These are phyloP conservation scores for Brassica cretica DNA, from an alignment of 345 rosid species.

Conservation along the genomic window DNA sequence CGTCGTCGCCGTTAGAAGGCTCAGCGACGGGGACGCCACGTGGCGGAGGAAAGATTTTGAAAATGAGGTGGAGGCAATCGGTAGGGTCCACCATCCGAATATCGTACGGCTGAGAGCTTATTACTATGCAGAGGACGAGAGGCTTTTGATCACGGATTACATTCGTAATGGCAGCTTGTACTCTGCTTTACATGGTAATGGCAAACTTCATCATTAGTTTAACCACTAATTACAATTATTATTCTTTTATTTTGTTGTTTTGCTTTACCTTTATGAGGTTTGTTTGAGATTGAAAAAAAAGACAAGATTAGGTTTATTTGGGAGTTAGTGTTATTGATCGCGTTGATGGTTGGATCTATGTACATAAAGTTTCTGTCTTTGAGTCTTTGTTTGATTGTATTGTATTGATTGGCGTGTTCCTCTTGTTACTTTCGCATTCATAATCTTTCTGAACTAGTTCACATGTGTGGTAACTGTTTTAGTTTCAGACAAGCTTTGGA, in stretches of 20 bases:
- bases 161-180: constrained; percentile 74
- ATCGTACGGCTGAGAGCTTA: constrained; percentile 78
- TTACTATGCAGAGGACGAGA: constrained; percentile 84
- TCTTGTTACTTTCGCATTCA: constrained; percentile 12
- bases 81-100: constrained; percentile 75
- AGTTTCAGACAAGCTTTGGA: constrained; percentile 4
- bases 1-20: constrained; percentile 80
- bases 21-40: constrained; percentile 71
- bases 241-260: background rate
- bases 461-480: constrained; percentile 21
- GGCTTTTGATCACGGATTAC: constrained; percentile 77
- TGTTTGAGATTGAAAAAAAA: background rate
- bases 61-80: constrained; percentile 71
- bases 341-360: background rate
- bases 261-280: background rate
- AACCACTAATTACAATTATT: background rate
- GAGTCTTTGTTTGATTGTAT: constrained; percentile 1
- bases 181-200: constrained; percentile 78
- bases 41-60: constrained; percentile 88
- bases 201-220: background rate
- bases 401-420: background rate
- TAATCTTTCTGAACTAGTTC: background rate
- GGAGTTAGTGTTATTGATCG: constrained; percentile 9
- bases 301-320: constrained; percentile 12
- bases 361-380: constrained; percentile 2